Base-by-base conservation (phyloP, 257 asterid genomes). In the Henckelia pumila region DNA sequence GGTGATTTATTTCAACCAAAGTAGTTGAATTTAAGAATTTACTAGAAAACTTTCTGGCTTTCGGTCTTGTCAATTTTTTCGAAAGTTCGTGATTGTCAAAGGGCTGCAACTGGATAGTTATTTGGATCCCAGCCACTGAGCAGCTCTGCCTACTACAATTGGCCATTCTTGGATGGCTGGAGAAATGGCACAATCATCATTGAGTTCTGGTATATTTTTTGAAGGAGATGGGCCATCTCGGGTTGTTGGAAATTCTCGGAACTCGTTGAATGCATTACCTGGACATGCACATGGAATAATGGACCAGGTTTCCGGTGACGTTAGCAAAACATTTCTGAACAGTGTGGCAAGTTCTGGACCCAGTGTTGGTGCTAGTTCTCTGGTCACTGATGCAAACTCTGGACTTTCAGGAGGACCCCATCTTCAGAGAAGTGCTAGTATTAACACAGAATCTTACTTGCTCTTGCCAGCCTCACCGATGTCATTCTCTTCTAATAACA, bases 331-430 rank as follows among this genome's bases (percentile, higher is more conserved):
- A 24, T 77, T 87, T 59, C 80, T 89, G 61, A 92, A 85, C 59
- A 88, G 92, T 35, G 84, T 88, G 72, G 81, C 87, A 56, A 89
- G 76, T 79, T 90, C 99, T 1, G 96, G 88, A 58, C 95, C 95
- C 33, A 93, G 97, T 78, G 85, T 93, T 67, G 98, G 97, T 68
- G 96, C 95, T 33, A 94, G 97, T 85, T 94, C 99, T 62, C 74
- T 91, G 81, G 99, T 94, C 56, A 94, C 99, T 8, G 99, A 91
- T 84, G 95, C 97, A 47, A 94, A 94, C 79, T 94, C 99, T 4
- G 97, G 91, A 55, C 92, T 88, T 68, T 87, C 99, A 7, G 95
- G 88, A 25, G 96, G 96, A 66, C 97, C 95, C 64, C 83, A 84
- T 71, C 76, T 87, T 59, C 99, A 88, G 78, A 84, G 96, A 84